Base-by-base conservation (phyloP, 2,329 filamentous ascomycete species). In the Pseudocercospora fijiensis region DNA sequence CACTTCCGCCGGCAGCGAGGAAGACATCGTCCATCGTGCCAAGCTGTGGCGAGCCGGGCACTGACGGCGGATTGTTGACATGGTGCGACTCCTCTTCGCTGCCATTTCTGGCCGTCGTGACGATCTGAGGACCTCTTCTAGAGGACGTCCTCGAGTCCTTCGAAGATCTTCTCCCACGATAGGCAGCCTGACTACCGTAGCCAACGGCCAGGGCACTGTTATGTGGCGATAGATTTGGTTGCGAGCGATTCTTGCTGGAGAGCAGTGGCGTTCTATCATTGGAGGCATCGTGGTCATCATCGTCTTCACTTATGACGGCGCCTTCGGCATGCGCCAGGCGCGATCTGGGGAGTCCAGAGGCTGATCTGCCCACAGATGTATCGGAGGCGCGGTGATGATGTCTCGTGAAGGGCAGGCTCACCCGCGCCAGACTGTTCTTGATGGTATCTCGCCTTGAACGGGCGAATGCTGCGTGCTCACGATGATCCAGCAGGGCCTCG, bases 401-500 rank as follows among this genome's bases (percentile, higher is more conserved):
- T 22, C 71, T 66, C 4, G 65, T 52, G 47, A 71, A 71, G 1
- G 73, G 71, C 51, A 72, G 57, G 58, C 66, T 60, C 11, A 73
- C 73, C 28, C 69, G 53, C 24, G 62, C 60, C 56, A 70, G 67
- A 58, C 73, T 68, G 37, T 77, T 70, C 61, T 79, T 78, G 24
- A 81, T 74, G 70, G 80, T 82, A 56, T 78, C 75, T 18, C 81
- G 75, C 58, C 81, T 76, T 7, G 77, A 72, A 58, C 78, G 73
- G 13, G 16, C 37, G 22, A 78, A 70, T 5, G 77, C 75, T 8
- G 73, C 68, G 52, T 81, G 79, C 45, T 81, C 80, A 27, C 92
- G 86, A 77, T 98, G 94, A 77, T 98, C 94, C 18, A 98, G 81
- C 69, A 98, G 80, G 7, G 86, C 88, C 74, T 96, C 89, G 76